Conservation (phyloP, 495 filamentous ascomycete species). For the Neurospora hispaniola region DNA sequence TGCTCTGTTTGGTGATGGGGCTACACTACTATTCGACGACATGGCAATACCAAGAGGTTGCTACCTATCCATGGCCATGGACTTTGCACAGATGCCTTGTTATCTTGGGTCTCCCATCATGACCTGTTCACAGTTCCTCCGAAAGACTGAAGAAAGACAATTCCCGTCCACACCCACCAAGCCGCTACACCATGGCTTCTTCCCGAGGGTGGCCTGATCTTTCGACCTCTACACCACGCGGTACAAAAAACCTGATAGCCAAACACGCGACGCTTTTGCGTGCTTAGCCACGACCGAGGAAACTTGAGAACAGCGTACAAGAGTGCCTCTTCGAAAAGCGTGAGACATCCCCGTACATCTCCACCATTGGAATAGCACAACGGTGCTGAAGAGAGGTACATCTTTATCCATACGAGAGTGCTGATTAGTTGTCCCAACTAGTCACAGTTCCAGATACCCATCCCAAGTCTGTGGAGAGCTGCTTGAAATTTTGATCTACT, state of each 20-base stretch:
- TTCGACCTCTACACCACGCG: neutral
- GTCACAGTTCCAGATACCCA: neutral
- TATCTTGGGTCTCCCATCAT: neutral
- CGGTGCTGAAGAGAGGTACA: neutral
- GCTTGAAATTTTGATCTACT: neutral
- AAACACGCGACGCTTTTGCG: neutral
- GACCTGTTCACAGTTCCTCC: neutral
- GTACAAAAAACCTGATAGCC: neutral
- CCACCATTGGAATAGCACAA: neutral
- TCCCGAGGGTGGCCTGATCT: neutral
- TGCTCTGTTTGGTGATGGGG: neutral
- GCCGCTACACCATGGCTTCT: neutral
- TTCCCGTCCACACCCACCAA: neutral
- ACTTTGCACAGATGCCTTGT: neutral
- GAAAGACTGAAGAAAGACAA: neutral
- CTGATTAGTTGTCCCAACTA: neutral
- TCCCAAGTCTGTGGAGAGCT: neutral
- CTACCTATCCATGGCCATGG: neutral
- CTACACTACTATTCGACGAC: neutral
- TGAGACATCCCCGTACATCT: neutral
- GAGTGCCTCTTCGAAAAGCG: neutral
- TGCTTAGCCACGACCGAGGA: neutral
- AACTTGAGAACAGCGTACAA: neutral
- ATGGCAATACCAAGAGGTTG: too few species aligned
- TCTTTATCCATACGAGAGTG: neutral